Percentiles rank a stretch among this genome's conserved stretches.
phyloP scores from a whole-genome alignment of 1,284 basidiomycete genomes.

The Farysia itapuensis region DNA sequence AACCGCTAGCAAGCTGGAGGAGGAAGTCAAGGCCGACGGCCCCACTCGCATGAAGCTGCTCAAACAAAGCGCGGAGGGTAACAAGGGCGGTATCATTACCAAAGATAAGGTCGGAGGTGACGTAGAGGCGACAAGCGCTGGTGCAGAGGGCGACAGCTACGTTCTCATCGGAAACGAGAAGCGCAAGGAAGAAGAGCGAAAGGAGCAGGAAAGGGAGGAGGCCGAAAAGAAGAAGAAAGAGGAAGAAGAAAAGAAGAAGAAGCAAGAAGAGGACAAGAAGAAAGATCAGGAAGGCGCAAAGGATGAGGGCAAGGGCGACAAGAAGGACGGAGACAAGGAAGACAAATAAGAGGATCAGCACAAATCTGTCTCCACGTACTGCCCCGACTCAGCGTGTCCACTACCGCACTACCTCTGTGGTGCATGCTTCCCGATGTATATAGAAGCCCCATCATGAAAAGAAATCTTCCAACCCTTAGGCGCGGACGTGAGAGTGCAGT shows the following conservation, averaged over 20 bases:
- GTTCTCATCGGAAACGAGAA: slow-evolving; percentile 44
- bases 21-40: slow-evolving; percentile 35
- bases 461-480: too few species aligned
- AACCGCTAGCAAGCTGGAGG: slow-evolving; percentile 25
- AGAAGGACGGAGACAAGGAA: slow-evolving; percentile 25
- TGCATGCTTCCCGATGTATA: too few species aligned
- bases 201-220: slow-evolving; percentile 8
- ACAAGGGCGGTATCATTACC: slow-evolving; percentile 42
- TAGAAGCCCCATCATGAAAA: too few species aligned
- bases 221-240: background rate
- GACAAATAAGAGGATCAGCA: slow-evolving; percentile 3
- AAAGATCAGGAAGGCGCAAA: slow-evolving; percentile 5
- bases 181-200: slow-evolving; percentile 34
- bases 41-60: slow-evolving; percentile 38
- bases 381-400: too few species aligned
- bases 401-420: too few species aligned
- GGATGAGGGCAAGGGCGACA: slow-evolving; percentile 9
- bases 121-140: slow-evolving; percentile 39
- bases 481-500: too few species aligned
- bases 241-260: slow-evolving; percentile 1
- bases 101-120: slow-evolving; percentile 38
- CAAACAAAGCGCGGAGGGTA: slow-evolving; percentile 37
- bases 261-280: slow-evolving; percentile 6
- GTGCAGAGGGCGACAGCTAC: slow-evolving; percentile 40
- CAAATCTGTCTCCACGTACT: too few species aligned